Base-by-base conservation (phyloP, 2,329 filamentous ascomycete genomes). In the Cryphonectria japonica region DNA sequence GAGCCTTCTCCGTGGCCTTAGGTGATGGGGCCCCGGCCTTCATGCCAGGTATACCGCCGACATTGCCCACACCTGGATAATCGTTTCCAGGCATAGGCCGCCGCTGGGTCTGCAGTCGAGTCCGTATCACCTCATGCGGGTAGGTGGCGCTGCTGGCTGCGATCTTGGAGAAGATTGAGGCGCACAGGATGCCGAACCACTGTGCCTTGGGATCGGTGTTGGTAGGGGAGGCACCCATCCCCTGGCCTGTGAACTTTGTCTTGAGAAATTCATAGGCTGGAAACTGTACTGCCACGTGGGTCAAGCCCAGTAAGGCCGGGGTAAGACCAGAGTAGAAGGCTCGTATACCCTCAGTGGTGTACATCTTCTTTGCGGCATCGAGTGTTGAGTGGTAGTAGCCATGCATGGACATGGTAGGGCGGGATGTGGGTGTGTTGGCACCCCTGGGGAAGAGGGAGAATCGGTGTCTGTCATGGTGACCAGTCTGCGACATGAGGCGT, bases 281-380 rank as follows among this genome's bases (percentile, higher is more conserved):
- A 76, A 99, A 98, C 79, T 99, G 96, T 29, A 99, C 96, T 29
- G 96, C 96, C 54, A 99, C 96, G 78, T 99, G 96, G 0, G 94
- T 93, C 67, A 99, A 86, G 8, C 96, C 96, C 5, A 99, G 88
- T 8, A 99, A 87, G 0, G 96, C 96, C 0, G 96, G 96, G 0
- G 94, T 94, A 46, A 99, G 88, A 14, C 96, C 96, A 0, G 96
- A 97, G 81, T 99, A 99, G 79, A 99, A 99, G 0, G 95, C 95
- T 6, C 89, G 83, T 54, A 99, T 81, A 64, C 96, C 96, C 83
- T 99, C 96, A 0, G 90, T 92, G 39, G 86, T 89, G 80, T 98
- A 99, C 95, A 99, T 99, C 81, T 98, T 98, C 75, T 90, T 91
- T 68, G 94, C 95, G 3, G 96, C 96, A 82, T 99, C 96, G 68